phyloP scores from a whole-genome alignment of 1,284 basidiomycete species.

The Tetrapyrgos nigripes region DNA sequence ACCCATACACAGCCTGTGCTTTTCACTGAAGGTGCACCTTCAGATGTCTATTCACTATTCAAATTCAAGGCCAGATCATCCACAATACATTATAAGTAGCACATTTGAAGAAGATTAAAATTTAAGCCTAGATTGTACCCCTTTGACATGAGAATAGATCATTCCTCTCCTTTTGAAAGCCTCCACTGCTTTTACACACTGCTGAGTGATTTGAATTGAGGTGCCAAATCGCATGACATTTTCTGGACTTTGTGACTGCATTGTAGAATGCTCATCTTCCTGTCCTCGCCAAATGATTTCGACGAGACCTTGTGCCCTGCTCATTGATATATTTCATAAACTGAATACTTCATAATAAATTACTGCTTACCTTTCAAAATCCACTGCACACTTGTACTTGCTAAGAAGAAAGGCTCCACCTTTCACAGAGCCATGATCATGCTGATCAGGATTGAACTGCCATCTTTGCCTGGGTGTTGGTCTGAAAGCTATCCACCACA shows the following conservation, averaged over 20 bases:
- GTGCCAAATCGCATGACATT: constrained; percentile 20
- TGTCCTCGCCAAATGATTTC: constrained; percentile 23
- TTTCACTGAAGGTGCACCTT: too few relatives aligned
- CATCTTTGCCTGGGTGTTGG: neutral
- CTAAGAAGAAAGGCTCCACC: constrained; percentile 18
- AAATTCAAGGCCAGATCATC: too few relatives aligned
- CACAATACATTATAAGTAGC: too few relatives aligned
- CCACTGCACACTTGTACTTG: constrained; percentile 10
- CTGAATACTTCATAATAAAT: neutral
- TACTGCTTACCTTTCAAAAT: constrained; percentile 14
- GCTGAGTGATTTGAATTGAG: constrained; percentile 22
- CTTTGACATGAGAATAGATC: too few relatives aligned
- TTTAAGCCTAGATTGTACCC: too few relatives aligned
- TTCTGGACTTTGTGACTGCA: constrained; percentile 8
- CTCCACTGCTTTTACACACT: constrained; percentile 4
- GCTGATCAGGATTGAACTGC: neutral
- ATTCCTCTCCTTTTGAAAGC: too few relatives aligned
- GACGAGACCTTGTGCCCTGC: constrained; percentile 19
- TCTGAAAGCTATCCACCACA: constrained; percentile 14
- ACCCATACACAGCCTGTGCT: too few relatives aligned
- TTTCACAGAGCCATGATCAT: constrained; percentile 10
- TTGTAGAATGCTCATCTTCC: constrained; percentile 18
- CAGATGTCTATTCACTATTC: too few relatives aligned
- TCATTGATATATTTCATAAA: neutral
- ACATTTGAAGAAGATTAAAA: too few relatives aligned